These are phyloP conservation scores for Fusarium sacchari DNA, from an alignment of 2,329 filamentous ascomycete species.

Conservation along the genomic window DNA sequence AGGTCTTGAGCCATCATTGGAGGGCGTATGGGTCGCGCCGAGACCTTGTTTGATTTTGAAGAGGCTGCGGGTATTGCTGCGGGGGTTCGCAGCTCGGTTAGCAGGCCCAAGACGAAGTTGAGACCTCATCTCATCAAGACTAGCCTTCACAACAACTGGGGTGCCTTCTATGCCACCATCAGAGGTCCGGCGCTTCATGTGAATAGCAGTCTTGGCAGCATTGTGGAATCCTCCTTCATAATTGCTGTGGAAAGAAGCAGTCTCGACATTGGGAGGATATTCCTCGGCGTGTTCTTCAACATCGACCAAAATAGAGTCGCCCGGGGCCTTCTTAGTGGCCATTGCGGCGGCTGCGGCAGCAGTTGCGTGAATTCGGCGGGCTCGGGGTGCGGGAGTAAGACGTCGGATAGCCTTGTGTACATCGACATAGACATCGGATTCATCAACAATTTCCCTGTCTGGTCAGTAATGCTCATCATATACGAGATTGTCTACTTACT, in stretches of 20 bases:
- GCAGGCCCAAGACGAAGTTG: conserved; percentile 74
- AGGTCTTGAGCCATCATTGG: conserved; percentile 25
- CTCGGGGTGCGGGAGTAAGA: conserved; percentile 83
- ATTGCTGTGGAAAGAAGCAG: conserved; percentile 54
- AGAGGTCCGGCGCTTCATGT: conserved; percentile 69
- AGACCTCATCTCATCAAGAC: conserved; percentile 70
- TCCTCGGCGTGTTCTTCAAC: conserved; percentile 56
- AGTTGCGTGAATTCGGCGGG: conserved; percentile 61
- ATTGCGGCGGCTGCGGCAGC: conserved; percentile 45
- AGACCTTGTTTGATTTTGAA: conserved; percentile 72
- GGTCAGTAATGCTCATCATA: conserved; percentile 20
- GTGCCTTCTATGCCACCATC: conserved; percentile 62
- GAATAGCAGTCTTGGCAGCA: conserved; percentile 64
- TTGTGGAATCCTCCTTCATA: conserved; percentile 52
- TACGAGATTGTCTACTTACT: conserved; percentile 66
- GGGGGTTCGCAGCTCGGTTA: conserved; percentile 71
- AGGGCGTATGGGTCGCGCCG: conserved; percentile 12
- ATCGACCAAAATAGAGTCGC: conserved; percentile 47
- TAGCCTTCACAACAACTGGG: conserved; percentile 66
- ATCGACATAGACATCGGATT: conserved; percentile 97
- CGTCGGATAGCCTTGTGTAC: conserved; percentile 98
- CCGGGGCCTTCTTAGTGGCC: conserved; percentile 46
- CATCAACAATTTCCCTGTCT: conserved; percentile 92
- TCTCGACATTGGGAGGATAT: conserved; percentile 33
- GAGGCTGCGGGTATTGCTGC: conserved; percentile 67